These are phyloP conservation scores for Dichotomocladium elegans DNA, from an alignment of 371 early-diverging fungal species.

Conservation along the genomic window DNA sequence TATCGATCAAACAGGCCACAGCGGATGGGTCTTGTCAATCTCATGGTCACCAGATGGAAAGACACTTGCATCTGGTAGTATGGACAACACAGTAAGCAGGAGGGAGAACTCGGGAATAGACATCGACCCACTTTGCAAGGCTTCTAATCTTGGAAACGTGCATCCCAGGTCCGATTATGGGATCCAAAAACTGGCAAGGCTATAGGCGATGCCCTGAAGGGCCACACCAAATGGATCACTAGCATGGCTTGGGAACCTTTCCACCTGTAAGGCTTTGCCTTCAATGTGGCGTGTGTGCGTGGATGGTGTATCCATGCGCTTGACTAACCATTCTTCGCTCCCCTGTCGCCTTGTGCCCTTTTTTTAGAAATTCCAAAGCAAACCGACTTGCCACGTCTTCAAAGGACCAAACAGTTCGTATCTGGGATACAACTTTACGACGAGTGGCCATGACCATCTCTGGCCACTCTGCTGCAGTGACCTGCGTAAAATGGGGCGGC, in stretches of 20 bases:
- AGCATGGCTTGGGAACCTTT: slow-evolving; percentile 91
- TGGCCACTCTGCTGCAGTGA: slow-evolving; percentile 89
- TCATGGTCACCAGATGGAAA: slow-evolving; percentile 92
- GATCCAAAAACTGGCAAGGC: slow-evolving; percentile 79
- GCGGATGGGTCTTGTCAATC: slow-evolving; percentile 90
- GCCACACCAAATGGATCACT: slow-evolving; percentile 90
- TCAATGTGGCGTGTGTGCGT: too few species aligned
- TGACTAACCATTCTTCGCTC: too few species aligned
- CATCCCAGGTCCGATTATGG: slow-evolving; percentile 67
- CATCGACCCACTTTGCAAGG: neutral
- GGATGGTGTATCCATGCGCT: too few species aligned
- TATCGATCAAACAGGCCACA: slow-evolving; percentile 63
- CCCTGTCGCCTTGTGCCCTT: too few species aligned
- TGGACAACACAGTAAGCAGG: slow-evolving; percentile 83
- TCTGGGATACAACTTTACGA: slow-evolving; percentile 90
- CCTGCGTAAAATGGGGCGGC: slow-evolving; percentile 94
- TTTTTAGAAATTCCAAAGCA: slow-evolving; percentile 60
- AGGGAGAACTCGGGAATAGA: neutral
- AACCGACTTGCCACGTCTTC: slow-evolving; percentile 89
- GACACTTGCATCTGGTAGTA: slow-evolving; percentile 86
- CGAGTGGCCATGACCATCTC: slow-evolving; percentile 76
- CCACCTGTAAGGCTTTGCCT: slow-evolving; percentile 61
- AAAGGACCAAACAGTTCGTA: slow-evolving; percentile 92
- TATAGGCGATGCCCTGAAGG: slow-evolving; percentile 76
- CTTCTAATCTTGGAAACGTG: neutral